Base-by-base conservation (phyloP, 2,329 filamentous ascomycete genomes). In the Cytospora chrysosperma region DNA sequence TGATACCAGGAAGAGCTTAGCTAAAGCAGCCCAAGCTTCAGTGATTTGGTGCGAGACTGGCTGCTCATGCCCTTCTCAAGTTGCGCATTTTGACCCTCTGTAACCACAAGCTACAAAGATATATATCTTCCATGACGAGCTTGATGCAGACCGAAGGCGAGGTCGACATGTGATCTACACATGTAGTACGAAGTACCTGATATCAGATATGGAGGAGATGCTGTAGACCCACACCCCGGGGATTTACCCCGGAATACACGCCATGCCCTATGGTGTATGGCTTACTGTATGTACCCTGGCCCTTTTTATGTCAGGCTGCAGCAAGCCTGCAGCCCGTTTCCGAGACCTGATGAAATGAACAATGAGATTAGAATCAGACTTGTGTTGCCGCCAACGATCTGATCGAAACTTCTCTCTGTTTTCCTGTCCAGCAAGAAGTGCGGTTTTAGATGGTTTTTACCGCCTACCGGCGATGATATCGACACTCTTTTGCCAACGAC, bases 251-350 rank as follows among this genome's bases (percentile, higher is more conserved):
- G 54, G 37, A n/a, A 57, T 59, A 54, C 43, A 27, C 43, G 32
- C 54, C 32, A 27, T 30, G 28, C 19, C 10, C n/a, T 24, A 47
- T 10, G n/a, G 40, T n/a, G n/a, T n/a, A n/a, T n/a, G n/a, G n/a
- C n/a, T n/a, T n/a, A n/a, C n/a, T n/a, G n/a, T n/a, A n/a, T n/a
- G n/a, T 34, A 52, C 51, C 59, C 50, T 64, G 62, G 56, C 59
- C 37, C 53, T 49, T 54, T 32, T 28, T 53, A 61, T 54, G 43
- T 56, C 28, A 49, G 34, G 32, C 59, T 57, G 54, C 59, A 65
- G 56, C 15, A 37, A 51, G 55, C 59, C 43, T 62, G 59, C 62
- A 57, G 63, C 30, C 34, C 47, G 52, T 43, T 26, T 58, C 49
- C 12, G 28, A 50, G 21, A 27, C 43, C 57, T 54, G 28, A 30